Conservation (phyloP, 2,329 filamentous ascomycete genomes). For the Aureobasidium subglaciale region DNA sequence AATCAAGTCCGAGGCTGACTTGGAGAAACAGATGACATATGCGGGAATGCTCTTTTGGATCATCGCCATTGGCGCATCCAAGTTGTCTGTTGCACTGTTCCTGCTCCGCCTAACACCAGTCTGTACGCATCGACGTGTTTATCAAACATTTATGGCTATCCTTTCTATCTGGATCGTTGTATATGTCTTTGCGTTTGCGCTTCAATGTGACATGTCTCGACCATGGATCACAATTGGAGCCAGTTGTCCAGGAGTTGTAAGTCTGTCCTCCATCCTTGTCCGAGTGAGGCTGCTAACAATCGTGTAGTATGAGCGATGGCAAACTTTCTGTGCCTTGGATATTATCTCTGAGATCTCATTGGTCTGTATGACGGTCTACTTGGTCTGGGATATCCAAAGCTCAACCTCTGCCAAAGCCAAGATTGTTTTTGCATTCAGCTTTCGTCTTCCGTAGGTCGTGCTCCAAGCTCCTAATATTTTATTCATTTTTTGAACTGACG, state of each 20-base stretch:
- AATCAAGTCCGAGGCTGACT: not conserved
- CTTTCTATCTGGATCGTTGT: not conserved
- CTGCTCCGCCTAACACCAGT: not conserved
- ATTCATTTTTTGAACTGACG: too few species aligned
- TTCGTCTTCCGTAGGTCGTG: slow-evolving; percentile 24
- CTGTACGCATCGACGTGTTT: not conserved
- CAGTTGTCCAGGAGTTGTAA: slow-evolving; percentile 24
- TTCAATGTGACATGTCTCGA: not conserved
- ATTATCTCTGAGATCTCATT: slow-evolving; percentile 29
- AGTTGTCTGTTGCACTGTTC: not conserved
- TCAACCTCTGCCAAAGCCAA: not conserved
- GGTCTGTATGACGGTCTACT: slow-evolving; percentile 27
- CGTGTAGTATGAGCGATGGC: slow-evolving; percentile 27
- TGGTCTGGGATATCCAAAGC: slow-evolving; percentile 24
- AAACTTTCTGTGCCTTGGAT: slow-evolving; percentile 34
- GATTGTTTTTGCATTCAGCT: slow-evolving; percentile 25
- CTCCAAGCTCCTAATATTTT: too few species aligned
- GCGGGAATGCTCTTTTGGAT: not conserved
- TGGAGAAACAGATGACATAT: not conserved
- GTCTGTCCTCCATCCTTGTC: not conserved
- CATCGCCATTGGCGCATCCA: not conserved
- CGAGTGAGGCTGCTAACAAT: not conserved
- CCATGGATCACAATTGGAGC: not conserved
- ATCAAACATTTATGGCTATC: not conserved
- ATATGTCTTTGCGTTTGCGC: not conserved